A percentile compares a stretch with the other conserved stretches of the same genome.
phyloP scores from a whole-genome alignment of 2,329 filamentous ascomycete species.

The Phoma herbarum region DNA sequence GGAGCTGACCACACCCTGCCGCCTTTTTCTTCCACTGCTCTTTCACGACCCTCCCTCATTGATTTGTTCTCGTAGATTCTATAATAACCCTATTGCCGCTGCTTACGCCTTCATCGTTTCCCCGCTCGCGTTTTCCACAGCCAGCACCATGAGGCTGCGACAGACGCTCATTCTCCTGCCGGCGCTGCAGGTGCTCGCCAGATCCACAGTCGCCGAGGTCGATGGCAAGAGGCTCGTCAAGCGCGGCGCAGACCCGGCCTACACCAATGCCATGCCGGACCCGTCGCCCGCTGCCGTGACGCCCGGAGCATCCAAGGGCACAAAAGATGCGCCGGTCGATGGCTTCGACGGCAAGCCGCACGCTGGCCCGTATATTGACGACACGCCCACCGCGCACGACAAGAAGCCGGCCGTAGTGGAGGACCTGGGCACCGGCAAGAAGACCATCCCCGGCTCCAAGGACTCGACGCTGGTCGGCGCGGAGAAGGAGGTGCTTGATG shows the following conservation, averaged over 20 bases:
- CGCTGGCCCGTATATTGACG: constrained; percentile 79
- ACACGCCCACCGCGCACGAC: constrained; percentile 42
- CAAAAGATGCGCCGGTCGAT: constrained; percentile 88
- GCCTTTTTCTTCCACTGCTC: not conserved
- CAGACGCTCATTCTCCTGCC: constrained; percentile 65
- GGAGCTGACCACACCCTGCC: constrained; percentile 11
- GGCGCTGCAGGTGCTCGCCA: constrained; percentile 65
- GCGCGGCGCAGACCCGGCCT: constrained; percentile 42
- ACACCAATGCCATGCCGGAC: constrained; percentile 32
- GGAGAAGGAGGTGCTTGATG: constrained; percentile 56
- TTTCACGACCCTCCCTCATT: constrained; percentile 5
- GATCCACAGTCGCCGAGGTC: constrained; percentile 52
- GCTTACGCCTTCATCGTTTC: constrained; percentile 2
- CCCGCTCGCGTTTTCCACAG: constrained; percentile 3
- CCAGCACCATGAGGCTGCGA: constrained; percentile 66
- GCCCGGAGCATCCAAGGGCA: constrained; percentile 55
- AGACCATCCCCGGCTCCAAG: constrained; percentile 32
- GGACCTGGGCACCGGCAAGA: constrained; percentile 49
- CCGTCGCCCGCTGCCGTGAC: constrained; percentile 35
- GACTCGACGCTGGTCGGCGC: constrained; percentile 45
- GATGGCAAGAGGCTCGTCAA: constrained; percentile 38
- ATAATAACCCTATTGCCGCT: constrained; percentile 1
- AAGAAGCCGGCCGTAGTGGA: constrained; percentile 48
- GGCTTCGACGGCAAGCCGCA: constrained; percentile 94
- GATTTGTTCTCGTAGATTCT: not conserved